These are phyloP conservation scores for Eremomyces bilateralis DNA, from an alignment of 495 filamentous ascomycete genomes.

Conservation along the genomic window DNA sequence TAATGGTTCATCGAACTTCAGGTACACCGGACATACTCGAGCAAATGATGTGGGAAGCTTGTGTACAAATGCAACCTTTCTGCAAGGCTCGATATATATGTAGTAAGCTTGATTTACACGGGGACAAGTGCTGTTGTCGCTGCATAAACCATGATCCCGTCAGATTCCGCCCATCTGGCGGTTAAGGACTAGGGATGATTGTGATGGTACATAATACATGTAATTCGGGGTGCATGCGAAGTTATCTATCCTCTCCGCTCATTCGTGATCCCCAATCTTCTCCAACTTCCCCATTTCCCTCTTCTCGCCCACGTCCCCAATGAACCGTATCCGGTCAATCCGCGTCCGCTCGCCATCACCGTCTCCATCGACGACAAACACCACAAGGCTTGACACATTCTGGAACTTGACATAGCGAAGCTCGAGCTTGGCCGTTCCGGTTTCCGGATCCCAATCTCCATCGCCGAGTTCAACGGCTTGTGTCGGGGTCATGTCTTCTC, in stretches of 20 bases:
- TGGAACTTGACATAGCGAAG: constrained; percentile 96
- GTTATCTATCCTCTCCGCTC: constrained; percentile 19
- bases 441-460: constrained; percentile 65
- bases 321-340: constrained; percentile 62
- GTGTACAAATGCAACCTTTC: not conserved
- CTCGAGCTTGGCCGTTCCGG: constrained; percentile 62
- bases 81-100: too few relatives aligned
- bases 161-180: not conserved
- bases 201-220: not conserved
- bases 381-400: constrained; percentile 60
- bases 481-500: constrained; percentile 58
- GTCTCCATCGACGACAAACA: constrained; percentile 82
- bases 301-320: constrained; percentile 88
- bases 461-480: constrained; percentile 52
- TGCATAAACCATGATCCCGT: not conserved
- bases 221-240: too few relatives aligned
- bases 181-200: not conserved
- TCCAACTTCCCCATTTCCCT: constrained; percentile 81
- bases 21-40: not conserved
- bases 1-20: not conserved
- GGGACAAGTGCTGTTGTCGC: not conserved
- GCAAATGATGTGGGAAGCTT: not conserved
- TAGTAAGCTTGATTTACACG: not conserved
- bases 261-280: constrained; percentile 69
- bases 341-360: constrained; percentile 69